Evolutionary conservation across 2,329 filamentous ascomycete genomes (phyloP).

Genomic region (Ascocoryne sarcoides): DNA sequence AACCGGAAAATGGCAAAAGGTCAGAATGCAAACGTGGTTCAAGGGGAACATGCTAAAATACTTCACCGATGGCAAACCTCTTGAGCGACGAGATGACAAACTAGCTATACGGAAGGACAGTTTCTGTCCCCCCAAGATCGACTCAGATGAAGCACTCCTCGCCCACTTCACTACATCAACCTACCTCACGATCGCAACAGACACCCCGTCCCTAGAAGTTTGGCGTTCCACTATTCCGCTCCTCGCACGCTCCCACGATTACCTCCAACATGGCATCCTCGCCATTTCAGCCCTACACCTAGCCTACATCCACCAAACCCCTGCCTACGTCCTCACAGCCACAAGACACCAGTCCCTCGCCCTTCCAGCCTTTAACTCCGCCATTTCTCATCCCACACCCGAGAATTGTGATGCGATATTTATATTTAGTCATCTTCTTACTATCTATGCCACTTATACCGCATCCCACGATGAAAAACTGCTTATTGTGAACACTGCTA

Average conservation of each 20-base stretch:
- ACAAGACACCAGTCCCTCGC: not conserved
- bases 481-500: not conserved
- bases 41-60: slow-evolving; percentile 24
- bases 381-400: not conserved
- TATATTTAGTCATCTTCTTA: not conserved
- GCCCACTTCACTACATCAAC: slow-evolving; percentile 13
- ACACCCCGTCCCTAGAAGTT: not conserved
- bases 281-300: not conserved
- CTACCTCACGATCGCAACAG: slow-evolving; percentile 29
- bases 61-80: slow-evolving; percentile 20
- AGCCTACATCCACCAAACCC: not conserved
- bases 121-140: not conserved
- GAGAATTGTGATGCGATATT: not conserved
- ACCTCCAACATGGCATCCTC: not conserved
- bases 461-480: not conserved
- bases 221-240: not conserved
- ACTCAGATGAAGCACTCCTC: slow-evolving; percentile 16
- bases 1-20: slow-evolving; percentile 20
- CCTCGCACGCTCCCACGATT: not conserved
- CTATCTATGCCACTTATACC: not conserved
- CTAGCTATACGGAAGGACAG: not conserved
- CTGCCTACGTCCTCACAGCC: not conserved
- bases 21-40: slow-evolving; percentile 26
- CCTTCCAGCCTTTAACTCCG: not conserved
- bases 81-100: not conserved